phyloP scores from a whole-genome alignment of 257 asterid species.

The Gentiana macrophylla region DNA sequence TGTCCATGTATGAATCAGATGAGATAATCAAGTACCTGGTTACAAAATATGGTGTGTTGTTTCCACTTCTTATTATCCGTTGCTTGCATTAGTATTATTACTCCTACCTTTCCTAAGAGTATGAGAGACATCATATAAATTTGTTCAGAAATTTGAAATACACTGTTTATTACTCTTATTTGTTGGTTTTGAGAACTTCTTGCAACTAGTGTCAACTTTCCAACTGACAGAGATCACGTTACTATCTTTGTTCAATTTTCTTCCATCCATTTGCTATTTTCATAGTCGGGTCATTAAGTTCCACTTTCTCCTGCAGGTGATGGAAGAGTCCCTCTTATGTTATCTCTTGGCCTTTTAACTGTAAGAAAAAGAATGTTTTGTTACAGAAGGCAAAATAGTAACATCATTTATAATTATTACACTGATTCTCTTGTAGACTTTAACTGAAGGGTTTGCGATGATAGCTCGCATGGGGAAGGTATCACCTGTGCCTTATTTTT shows the following conservation, averaged over 20 bases:
- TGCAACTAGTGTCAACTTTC: not conserved
- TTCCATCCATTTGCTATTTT: not conserved
- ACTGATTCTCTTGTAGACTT: constrained; percentile 34
- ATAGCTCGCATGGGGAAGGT: constrained; percentile 94
- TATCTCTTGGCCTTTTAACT: constrained; percentile 62
- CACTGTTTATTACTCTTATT: not conserved
- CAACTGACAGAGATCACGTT: not conserved
- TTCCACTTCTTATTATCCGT: constrained; percentile 3
- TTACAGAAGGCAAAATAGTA: constrained; percentile 7
- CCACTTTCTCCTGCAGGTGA: constrained; percentile 25
- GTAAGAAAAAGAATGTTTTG: constrained; percentile 34
- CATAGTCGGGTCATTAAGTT: not conserved
- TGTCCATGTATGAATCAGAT: constrained; percentile 90
- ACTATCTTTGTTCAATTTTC: not conserved
- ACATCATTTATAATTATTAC: constrained; percentile 9
- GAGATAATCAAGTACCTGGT: constrained; percentile 80
- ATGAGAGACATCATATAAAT: too few species aligned
- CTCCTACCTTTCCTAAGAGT: too few species aligned
- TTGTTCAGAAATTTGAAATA: not conserved
- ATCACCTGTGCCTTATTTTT: constrained; percentile 2
- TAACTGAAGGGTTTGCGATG: constrained; percentile 85
- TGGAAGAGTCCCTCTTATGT: constrained; percentile 38
- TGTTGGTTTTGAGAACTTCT: not conserved
- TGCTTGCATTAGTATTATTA: not conserved
- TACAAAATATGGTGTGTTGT: constrained; percentile 60